Conservation (phyloP, 2,329 filamentous ascomycete genomes). For the Ophiocordyceps unilateralis region DNA sequence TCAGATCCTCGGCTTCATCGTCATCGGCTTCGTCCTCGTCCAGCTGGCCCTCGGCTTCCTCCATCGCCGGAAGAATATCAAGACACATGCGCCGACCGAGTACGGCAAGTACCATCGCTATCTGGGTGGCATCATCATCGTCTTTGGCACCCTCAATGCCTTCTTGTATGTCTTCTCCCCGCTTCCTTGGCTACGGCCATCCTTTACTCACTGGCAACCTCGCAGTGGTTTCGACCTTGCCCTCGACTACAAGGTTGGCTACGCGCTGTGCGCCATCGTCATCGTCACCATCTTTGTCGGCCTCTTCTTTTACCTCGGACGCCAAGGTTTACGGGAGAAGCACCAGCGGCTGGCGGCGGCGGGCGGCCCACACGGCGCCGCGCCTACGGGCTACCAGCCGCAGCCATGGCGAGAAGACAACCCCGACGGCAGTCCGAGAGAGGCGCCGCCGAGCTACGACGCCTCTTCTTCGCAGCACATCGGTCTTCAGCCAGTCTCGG, state of each 20-base stretch:
- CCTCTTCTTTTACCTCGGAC: constrained; percentile 17
- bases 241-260: constrained; percentile 26
- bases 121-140: constrained; percentile 35
- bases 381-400: constrained; percentile 9
- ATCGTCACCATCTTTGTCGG: constrained; percentile 25
- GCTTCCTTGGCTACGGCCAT: too few species aligned
- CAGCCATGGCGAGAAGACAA: constrained; percentile 12
- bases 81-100: constrained; percentile 29
- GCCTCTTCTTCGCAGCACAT: constrained; percentile 13
- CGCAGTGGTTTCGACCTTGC: constrained; percentile 40
- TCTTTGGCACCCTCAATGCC: constrained; percentile 36
- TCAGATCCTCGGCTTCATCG: constrained; percentile 40
- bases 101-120: constrained; percentile 37
- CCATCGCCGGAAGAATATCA: constrained; percentile 35
- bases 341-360: constrained; percentile 3
- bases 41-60: constrained; percentile 38
- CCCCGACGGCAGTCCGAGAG: constrained; percentile 9
- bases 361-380: constrained; percentile 2
- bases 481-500: constrained; percentile 11
- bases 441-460: constrained; percentile 16
- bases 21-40: constrained; percentile 30
- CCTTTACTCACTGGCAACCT: neutral
- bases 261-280: constrained; percentile 29
- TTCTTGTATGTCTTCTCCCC: constrained; percentile 29
- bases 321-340: constrained; percentile 10